phyloP scores from a whole-genome alignment of 768 basidiomycete genomes.

The Boletellus ananas region DNA sequence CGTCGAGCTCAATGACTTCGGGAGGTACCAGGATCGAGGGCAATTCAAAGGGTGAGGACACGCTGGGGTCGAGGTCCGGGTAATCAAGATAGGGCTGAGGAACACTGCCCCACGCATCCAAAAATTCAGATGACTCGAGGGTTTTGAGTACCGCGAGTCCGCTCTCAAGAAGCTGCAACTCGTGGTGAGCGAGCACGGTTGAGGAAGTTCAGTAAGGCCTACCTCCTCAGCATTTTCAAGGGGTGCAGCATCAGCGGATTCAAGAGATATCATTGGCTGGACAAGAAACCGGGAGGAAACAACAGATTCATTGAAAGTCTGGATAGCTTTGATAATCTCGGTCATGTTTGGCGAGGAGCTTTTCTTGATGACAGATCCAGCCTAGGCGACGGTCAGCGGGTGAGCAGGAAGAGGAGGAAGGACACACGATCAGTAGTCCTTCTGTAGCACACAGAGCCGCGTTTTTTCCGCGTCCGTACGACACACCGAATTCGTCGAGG shows the following conservation, averaged over 20 bases:
- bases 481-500: conserved; percentile 85
- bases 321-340: conserved; percentile 70
- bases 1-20: conserved; percentile 79
- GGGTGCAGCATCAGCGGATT: conserved; percentile 36
- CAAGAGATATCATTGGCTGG: conserved; percentile 56
- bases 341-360: conserved; percentile 54
- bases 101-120: conserved; percentile 51
- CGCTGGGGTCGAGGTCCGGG: conserved; percentile 38
- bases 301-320: conserved; percentile 63
- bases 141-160: conserved; percentile 59
- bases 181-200: not conserved
- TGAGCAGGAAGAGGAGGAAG: not conserved
- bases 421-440: conserved; percentile 66
- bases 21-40: conserved; percentile 84
- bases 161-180: conserved; percentile 65
- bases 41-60: conserved; percentile 55
- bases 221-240: conserved; percentile 64
- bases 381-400: conserved; percentile 37
- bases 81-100: conserved; percentile 62
- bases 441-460: conserved; percentile 81
- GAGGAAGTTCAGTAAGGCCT: conserved; percentile 1
- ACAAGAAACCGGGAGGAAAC: conserved; percentile 58
- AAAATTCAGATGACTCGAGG: conserved; percentile 60
- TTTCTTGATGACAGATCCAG: conserved; percentile 63
- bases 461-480: conserved; percentile 76